A percentile compares a stretch with the other conserved stretches of the same genome.
These are phyloP conservation scores for Colletotrichum sidae DNA, from an alignment of 2,329 filamentous ascomycete genomes.

Conservation along the genomic window DNA sequence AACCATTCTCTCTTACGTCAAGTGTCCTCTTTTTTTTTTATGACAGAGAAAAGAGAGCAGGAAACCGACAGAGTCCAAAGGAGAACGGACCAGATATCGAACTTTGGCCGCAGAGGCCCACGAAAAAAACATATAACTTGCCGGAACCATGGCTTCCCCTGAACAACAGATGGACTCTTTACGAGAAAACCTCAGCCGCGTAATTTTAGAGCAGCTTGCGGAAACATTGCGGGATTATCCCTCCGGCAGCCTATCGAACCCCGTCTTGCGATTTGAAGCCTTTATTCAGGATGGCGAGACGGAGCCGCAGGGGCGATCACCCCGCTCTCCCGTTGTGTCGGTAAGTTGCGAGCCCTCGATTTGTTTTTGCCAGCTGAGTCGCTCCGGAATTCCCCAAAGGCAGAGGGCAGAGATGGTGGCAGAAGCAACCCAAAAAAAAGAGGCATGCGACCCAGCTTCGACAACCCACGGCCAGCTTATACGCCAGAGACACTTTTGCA, in stretches of 20 bases:
- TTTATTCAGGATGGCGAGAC: conserved; percentile 38
- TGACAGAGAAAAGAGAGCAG: no score
- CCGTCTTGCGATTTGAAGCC: conserved; percentile 37
- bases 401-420: no score
- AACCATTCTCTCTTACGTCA: conserved; percentile 1
- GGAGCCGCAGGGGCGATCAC: conserved; percentile 28
- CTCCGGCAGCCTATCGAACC: conserved; percentile 35
- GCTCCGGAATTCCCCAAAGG: neutral
- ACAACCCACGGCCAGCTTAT: no score
- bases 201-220: conserved; percentile 37
- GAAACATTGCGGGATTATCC: conserved; percentile 37
- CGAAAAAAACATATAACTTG: neutral
- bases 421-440: no score
- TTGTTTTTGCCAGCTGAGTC: neutral
- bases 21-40: neutral
- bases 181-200: conserved; percentile 34
- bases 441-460: no score
- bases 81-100: neutral
- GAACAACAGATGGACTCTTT: conserved; percentile 37
- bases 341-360: conserved; percentile 26
- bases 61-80: no score
- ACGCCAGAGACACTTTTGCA: no score
- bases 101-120: neutral
- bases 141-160: conserved; percentile 35
- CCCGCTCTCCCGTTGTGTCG: conserved; percentile 37